Conservation (phyloP, 2,329 filamentous ascomycete species). For the Exophiala oligosperma region DNA sequence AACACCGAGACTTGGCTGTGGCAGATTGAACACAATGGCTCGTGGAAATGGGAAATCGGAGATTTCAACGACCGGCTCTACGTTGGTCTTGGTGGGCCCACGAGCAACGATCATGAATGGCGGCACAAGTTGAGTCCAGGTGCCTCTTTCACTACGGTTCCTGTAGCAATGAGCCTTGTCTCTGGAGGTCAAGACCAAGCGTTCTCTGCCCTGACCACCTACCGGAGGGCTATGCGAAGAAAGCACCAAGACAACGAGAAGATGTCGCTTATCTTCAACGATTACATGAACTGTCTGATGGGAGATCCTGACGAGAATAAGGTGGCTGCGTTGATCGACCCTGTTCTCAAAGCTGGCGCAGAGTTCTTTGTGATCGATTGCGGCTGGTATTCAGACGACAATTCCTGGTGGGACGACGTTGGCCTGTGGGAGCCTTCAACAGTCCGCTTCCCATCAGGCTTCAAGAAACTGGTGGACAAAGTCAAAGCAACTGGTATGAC, state of each 20-base stretch:
- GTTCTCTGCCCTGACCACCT: conserved; percentile 33
- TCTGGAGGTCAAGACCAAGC: conserved; percentile 28
- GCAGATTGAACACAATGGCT: conserved; percentile 40
- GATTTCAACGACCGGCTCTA: conserved; percentile 38
- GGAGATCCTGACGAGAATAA: conserved; percentile 38
- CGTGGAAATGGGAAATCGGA: conserved; percentile 40
- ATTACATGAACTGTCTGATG: conserved; percentile 45
- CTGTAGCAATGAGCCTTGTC: conserved; percentile 30
- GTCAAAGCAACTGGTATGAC: conserved; percentile 31
- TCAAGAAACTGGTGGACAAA: conserved; percentile 31
- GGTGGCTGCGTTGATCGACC: conserved; percentile 34
- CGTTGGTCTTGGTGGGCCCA: conserved; percentile 33
- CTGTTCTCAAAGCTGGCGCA: conserved; percentile 34
- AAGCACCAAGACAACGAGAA: conserved; percentile 33
- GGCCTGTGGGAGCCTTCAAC: conserved; percentile 37
- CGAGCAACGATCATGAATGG: conserved; percentile 34
- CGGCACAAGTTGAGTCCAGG: conserved; percentile 29
- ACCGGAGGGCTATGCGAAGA: conserved; percentile 34
- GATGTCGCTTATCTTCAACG: conserved; percentile 40
- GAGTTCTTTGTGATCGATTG: conserved; percentile 41
- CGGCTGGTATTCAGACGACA: conserved; percentile 41
- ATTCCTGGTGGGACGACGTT: conserved; percentile 40
- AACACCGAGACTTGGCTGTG: conserved; percentile 35
- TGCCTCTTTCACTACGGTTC: conserved; percentile 29
- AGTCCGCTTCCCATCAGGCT: conserved; percentile 35